A percentile compares a stretch with the other conserved stretches of the same genome.
These are phyloP conservation scores for Grigorovia yakushimaensis DNA, from an alignment of 805 yeast genomes.

Conservation along the genomic window DNA sequence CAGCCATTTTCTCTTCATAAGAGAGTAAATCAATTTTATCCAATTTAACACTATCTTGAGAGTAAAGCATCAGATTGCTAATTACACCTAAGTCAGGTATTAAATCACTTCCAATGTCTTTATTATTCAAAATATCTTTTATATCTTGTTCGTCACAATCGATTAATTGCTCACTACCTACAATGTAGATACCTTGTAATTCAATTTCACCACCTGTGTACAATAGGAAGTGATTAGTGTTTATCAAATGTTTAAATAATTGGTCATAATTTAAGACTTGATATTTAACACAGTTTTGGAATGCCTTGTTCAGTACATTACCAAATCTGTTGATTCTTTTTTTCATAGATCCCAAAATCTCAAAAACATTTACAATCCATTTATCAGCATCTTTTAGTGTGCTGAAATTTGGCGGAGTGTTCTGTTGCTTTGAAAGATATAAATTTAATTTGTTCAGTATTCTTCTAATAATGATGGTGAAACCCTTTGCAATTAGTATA, in stretches of 20 bases:
- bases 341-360: conserved; percentile 63
- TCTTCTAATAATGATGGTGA: conserved; percentile 53
- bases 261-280: conserved; percentile 41
- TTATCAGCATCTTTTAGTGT: conserved; percentile 37
- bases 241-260: conserved; percentile 48
- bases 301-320: conserved; percentile 53
- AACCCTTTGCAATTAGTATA: conserved; percentile 67
- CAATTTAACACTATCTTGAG: no score
- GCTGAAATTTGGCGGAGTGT: conserved; percentile 45
- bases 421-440: conserved; percentile 62
- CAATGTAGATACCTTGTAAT: conserved; percentile 64
- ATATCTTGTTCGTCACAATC: conserved; percentile 36
- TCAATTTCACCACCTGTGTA: conserved; percentile 61
- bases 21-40: no score
- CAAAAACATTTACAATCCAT: conserved; percentile 61
- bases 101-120: conserved; percentile 44
- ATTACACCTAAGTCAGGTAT: conserved; percentile 25
- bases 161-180: conserved; percentile 50
- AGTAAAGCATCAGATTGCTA: conserved; percentile 20
- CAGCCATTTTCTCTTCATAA: conserved; percentile 13
- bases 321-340: conserved; percentile 77
- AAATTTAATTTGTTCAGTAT: conserved; percentile 58
- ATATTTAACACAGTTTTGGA: conserved; percentile 62
- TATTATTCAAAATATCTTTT: conserved; percentile 35
- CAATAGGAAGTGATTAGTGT: conserved; percentile 65